Conservation (phyloP, 2,329 filamentous ascomycete genomes). For the Dactylellina cionopaga region DNA sequence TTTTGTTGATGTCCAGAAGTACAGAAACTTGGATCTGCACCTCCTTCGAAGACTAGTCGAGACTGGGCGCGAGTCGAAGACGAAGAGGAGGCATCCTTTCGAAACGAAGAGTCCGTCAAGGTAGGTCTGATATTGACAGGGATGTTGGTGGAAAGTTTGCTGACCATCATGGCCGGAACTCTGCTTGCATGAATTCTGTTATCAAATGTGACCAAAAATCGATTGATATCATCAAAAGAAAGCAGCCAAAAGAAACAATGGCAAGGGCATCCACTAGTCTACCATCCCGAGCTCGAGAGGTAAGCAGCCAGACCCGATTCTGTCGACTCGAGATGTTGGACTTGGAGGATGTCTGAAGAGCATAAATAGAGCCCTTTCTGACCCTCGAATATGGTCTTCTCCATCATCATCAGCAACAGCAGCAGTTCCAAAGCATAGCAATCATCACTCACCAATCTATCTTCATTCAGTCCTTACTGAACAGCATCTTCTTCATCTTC, state of each 20-base stretch:
- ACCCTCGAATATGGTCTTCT: conserved; percentile 50
- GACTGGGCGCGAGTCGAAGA: conserved; percentile 44
- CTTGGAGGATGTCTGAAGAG: conserved; percentile 29
- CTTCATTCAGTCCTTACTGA: conserved; percentile 54
- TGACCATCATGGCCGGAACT: conserved; percentile 52
- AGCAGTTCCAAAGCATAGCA: conserved; percentile 48
- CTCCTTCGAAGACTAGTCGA: conserved; percentile 35
- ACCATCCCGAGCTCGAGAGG: conserved; percentile 34
- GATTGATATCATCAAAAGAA: conserved; percentile 48
- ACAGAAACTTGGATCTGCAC: conserved; percentile 49
- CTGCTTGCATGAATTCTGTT: conserved; percentile 52
- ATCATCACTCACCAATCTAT: conserved; percentile 51
- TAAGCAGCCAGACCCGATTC: conserved; percentile 19
- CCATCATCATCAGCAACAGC: conserved; percentile 49
- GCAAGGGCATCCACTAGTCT: conserved; percentile 32
- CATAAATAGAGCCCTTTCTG: conserved; percentile 56
- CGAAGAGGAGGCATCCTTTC: conserved; percentile 49
- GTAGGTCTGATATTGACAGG: conserved; percentile 52
- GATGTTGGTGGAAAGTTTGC: conserved; percentile 45
- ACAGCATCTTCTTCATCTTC: conserved; percentile 53
- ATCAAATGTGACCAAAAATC: conserved; percentile 51
- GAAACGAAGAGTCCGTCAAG: conserved; percentile 50
- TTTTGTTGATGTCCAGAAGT: conserved; percentile 43
- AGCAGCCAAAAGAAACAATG: conserved; percentile 21
- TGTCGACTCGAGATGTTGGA: conserved; percentile 29